These are phyloP conservation scores for Cladosporium velox DNA, from an alignment of 2,329 filamentous ascomycete genomes.

Conservation along the genomic window DNA sequence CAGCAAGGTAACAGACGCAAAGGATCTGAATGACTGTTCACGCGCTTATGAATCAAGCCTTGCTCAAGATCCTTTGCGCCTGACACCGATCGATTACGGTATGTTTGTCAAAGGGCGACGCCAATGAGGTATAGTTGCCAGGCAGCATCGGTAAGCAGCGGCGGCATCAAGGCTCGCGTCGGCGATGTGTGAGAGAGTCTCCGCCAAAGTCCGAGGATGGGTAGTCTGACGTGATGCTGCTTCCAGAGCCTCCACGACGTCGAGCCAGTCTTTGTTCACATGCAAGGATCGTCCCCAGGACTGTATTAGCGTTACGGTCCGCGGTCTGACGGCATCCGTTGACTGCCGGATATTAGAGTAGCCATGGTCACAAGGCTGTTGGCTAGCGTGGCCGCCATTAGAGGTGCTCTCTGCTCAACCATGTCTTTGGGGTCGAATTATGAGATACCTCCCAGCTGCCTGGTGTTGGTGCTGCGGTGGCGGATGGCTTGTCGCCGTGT, in stretches of 20 bases:
- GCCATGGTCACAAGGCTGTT: constrained; percentile 15
- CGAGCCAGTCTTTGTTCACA: not conserved
- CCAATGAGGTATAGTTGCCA: not conserved
- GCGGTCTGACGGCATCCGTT: constrained; percentile 2
- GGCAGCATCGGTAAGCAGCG: constrained; percentile 14
- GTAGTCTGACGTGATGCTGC: constrained; percentile 19
- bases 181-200: not conserved
- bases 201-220: constrained; percentile 10
- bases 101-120: not conserved
- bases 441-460: not conserved
- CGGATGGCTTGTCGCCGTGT: not conserved
- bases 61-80: not conserved
- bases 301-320: constrained; percentile 7
- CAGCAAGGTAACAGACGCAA: constrained; percentile 12
- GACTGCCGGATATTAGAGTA: not conserved
- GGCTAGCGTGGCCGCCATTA: constrained; percentile 5
- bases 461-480: not conserved
- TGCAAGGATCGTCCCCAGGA: constrained; percentile 12
- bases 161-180: constrained; percentile 4
- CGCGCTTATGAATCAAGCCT: constrained; percentile 1
- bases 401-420: not conserved
- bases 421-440: not conserved
- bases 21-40: constrained; percentile 35
- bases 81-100: constrained; percentile 2
- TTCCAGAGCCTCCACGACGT: not conserved